These are phyloP conservation scores for Polysphondylium violaceum DNA, from an alignment of 78 protist species.

Conservation along the genomic window DNA sequence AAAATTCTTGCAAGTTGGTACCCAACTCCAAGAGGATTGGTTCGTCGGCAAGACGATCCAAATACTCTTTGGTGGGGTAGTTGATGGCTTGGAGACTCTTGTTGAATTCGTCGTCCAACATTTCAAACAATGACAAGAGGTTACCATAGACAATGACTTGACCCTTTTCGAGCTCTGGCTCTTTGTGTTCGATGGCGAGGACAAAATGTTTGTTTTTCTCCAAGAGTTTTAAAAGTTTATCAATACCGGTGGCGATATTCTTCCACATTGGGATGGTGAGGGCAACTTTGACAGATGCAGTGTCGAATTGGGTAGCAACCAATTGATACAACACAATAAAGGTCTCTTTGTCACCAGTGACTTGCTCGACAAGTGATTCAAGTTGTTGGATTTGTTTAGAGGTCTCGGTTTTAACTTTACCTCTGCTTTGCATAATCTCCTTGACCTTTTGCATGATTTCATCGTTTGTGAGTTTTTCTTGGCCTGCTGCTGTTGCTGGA, in stretches of 20 bases:
- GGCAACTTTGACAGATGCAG: constrained; percentile 46
- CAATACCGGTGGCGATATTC: constrained; percentile 27
- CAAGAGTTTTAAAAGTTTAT: constrained; percentile 9
- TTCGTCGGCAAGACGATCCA: constrained; percentile 87
- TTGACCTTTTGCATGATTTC: constrained; percentile 65
- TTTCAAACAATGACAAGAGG: constrained; percentile 79
- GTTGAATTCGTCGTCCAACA: constrained; percentile 91
- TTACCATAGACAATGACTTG: constrained; percentile 38
- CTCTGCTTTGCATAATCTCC: constrained; percentile 54
- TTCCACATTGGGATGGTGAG: constrained; percentile 76
- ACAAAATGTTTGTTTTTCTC: constrained; percentile 26
- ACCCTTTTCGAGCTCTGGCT: constrained; percentile 15
- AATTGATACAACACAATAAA: constrained; percentile 64
- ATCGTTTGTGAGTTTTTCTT: constrained; percentile 27
- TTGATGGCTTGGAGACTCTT: constrained; percentile 85
- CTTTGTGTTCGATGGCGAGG: constrained; percentile 17
- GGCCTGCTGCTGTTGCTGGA: constrained; percentile 4
- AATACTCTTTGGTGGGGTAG: constrained; percentile 90
- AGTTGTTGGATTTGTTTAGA: constrained; percentile 60
- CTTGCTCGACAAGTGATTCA: neutral
- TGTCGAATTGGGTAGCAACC: constrained; percentile 81
- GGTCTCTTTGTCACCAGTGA: constrained; percentile 62
- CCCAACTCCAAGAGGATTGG: constrained; percentile 38
- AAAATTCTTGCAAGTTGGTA: constrained; percentile 56
- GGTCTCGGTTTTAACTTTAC: constrained; percentile 74